Percentiles rank a stretch among this genome's conserved stretches.
Conservation (phyloP, 176 grass and related monocot species). For the Cenchrus fungigraminus region DNA sequence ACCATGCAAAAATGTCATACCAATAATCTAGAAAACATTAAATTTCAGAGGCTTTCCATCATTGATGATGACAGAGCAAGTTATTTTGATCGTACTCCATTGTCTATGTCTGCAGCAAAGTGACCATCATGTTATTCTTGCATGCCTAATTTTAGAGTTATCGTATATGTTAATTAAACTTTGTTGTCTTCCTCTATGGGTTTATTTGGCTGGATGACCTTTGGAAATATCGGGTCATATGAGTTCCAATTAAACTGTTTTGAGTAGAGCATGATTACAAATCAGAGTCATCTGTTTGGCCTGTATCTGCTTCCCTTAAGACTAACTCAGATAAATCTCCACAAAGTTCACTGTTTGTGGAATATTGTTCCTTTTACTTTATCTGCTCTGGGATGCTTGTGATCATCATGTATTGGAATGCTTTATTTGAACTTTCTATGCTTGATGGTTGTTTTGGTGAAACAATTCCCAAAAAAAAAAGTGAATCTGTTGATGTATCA, state of each 20-base stretch:
- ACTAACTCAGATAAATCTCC: conserved; percentile 1
- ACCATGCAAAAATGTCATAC: conserved; percentile 46
- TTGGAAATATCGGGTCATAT: not conserved
- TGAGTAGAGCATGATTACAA: not conserved
- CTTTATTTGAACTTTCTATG: not conserved
- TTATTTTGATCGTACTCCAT: conserved; percentile 24
- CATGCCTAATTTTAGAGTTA: conserved; percentile 5
- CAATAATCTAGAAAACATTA: conserved; percentile 49
- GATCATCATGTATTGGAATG: not conserved
- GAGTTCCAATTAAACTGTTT: not conserved
- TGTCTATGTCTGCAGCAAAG: conserved; percentile 18
- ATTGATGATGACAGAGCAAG: conserved; percentile 37
- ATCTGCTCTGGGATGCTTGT: conserved; percentile 1
- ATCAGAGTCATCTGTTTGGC: not conserved
- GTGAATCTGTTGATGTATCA: not conserved
- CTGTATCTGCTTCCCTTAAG: not conserved
- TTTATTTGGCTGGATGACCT: not conserved
- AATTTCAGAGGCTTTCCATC: conserved; percentile 39
- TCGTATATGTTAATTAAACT: not conserved
- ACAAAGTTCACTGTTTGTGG: not conserved
- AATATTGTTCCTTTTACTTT: not conserved
- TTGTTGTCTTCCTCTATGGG: not conserved
- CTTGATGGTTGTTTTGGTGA: not conserved
- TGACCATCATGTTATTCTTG: not conserved
- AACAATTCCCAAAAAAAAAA: not conserved